phyloP scores from a whole-genome alignment of 352 stramenopile genomes.

The Phytophthora tentaculata region DNA sequence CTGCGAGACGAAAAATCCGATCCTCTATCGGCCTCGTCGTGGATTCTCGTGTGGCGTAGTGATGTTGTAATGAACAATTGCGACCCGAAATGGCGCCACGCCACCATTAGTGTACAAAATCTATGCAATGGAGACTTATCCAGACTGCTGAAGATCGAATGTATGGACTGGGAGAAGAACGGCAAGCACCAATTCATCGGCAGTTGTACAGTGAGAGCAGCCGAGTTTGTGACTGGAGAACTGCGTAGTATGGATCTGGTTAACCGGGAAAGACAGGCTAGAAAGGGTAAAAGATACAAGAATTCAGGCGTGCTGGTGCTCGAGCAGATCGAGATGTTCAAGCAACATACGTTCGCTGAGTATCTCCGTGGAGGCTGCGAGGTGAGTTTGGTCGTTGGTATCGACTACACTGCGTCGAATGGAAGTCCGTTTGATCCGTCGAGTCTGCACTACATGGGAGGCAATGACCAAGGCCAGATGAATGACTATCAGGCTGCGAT shows the following conservation, averaged over 20 bases:
- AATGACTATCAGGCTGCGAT: constrained; percentile 89
- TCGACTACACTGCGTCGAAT: constrained; percentile 86
- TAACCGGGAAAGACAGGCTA: constrained; percentile 66
- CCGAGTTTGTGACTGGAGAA: constrained; percentile 67
- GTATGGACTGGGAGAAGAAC: constrained; percentile 81
- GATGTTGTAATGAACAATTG: constrained; percentile 72
- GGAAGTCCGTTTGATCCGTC: constrained; percentile 47
- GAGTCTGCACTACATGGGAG: constrained; percentile 71
- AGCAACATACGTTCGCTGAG: constrained; percentile 75
- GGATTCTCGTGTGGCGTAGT: constrained; percentile 74
- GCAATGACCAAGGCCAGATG: constrained; percentile 53
- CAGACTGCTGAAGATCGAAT: constrained; percentile 68
- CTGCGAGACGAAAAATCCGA: constrained; percentile 53
- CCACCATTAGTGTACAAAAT: constrained; percentile 64
- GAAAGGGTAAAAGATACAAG: constrained; percentile 77
- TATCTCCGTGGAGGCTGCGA: constrained; percentile 73
- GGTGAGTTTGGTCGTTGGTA: constrained; percentile 79
- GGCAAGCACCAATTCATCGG: constrained; percentile 78
- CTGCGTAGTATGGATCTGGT: constrained; percentile 59
- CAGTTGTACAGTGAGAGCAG: constrained; percentile 52
- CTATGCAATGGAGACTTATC: constrained; percentile 76
- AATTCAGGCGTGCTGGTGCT: constrained; percentile 73
- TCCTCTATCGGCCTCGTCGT: constrained; percentile 46
- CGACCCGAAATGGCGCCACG: constrained; percentile 64
- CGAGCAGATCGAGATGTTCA: constrained; percentile 65